Conservation (phyloP, 2,329 filamentous ascomycete genomes). For the Bipolaris zeicola region DNA sequence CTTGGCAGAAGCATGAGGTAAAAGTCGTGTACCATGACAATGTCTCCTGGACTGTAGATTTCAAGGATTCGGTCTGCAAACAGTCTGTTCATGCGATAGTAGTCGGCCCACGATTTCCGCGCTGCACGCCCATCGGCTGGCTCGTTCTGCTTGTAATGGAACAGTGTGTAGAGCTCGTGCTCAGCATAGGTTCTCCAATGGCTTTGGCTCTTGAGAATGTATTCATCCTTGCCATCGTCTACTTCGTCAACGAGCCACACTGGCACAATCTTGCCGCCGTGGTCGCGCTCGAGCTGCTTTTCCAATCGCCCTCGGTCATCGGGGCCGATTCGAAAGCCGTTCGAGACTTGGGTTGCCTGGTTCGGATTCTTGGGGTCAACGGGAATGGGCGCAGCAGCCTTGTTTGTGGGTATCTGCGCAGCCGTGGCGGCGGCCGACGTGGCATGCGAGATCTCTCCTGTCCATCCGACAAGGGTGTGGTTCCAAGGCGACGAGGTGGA, state of each 20-base stretch:
- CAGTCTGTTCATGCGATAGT: conserved; percentile 88
- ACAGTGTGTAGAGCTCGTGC: conserved; percentile 87
- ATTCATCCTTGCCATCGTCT: conserved; percentile 69
- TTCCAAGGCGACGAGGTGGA: conserved; percentile 86
- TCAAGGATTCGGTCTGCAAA: conserved; percentile 90
- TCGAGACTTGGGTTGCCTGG: conserved; percentile 63
- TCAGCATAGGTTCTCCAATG: conserved; percentile 91
- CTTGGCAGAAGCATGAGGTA: conserved; percentile 88
- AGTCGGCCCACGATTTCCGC: conserved; percentile 86
- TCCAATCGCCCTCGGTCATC: conserved; percentile 77
- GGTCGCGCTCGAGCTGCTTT: conserved; percentile 71
- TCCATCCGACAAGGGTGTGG: conserved; percentile 93
- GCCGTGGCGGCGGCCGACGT: conserved; percentile 35
- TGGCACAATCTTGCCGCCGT: conserved; percentile 78
- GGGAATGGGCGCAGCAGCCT: conserved; percentile 79
- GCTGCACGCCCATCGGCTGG: conserved; percentile 83
- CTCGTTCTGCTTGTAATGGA: conserved; percentile 95
- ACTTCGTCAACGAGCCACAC: conserved; percentile 86
- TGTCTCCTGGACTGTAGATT: conserved; percentile 88
- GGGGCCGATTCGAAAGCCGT: conserved; percentile 72
- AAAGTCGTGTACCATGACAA: conserved; percentile 93
- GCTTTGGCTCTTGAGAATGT: conserved; percentile 78
- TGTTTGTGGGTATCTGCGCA: conserved; percentile 64
- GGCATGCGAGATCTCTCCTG: conserved; percentile 69
- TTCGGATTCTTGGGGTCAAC: conserved; percentile 65